phyloP scores from a whole-genome alignment of 768 basidiomycete genomes.

The Auriscalpium microsporum region DNA sequence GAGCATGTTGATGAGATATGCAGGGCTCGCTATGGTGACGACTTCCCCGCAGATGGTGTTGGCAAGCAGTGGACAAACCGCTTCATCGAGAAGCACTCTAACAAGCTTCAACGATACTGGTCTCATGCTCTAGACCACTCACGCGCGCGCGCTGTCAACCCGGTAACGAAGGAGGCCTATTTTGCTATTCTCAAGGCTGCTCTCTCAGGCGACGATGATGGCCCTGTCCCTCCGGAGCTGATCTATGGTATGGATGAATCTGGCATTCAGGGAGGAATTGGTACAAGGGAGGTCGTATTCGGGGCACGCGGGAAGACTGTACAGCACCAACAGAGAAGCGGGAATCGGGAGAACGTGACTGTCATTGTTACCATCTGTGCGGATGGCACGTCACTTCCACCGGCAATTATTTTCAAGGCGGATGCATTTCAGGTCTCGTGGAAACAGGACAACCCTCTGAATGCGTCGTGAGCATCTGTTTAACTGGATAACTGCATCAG shows the following conservation, averaged over 20 bases:
- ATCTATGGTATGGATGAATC: conserved; percentile 30
- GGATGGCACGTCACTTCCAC: conserved; percentile 29
- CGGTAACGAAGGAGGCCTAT: conserved; percentile 25
- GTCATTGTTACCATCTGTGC: conserved; percentile 35
- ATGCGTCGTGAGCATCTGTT: conserved; percentile 29
- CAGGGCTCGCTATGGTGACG: background rate
- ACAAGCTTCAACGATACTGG: conserved; percentile 24
- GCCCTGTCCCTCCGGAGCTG: conserved; percentile 16
- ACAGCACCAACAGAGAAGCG: conserved; percentile 28
- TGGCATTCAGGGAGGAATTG: conserved; percentile 22
- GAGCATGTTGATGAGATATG: conserved; percentile 25
- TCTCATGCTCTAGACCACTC: conserved; percentile 26
- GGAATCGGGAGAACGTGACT: conserved; percentile 31
- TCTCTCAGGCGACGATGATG: conserved; percentile 7
- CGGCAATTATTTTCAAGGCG: conserved; percentile 34
- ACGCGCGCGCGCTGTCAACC: conserved; percentile 30
- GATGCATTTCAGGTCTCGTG: conserved; percentile 28
- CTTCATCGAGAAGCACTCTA: conserved; percentile 22
- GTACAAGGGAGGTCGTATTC: conserved; percentile 23
- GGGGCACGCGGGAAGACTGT: conserved; percentile 11
- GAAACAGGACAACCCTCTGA: conserved; percentile 31
- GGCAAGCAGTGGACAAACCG: conserved; percentile 28
- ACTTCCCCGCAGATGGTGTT: conserved; percentile 17
- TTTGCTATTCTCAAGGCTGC: conserved; percentile 24
- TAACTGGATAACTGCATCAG: background rate